Percentiles rank a stretch among this genome's conserved stretches.
Evolutionary conservation across 2,329 filamentous ascomycete genomes (phyloP).

Genomic region (Ophiocordyceps sinensis): DNA sequence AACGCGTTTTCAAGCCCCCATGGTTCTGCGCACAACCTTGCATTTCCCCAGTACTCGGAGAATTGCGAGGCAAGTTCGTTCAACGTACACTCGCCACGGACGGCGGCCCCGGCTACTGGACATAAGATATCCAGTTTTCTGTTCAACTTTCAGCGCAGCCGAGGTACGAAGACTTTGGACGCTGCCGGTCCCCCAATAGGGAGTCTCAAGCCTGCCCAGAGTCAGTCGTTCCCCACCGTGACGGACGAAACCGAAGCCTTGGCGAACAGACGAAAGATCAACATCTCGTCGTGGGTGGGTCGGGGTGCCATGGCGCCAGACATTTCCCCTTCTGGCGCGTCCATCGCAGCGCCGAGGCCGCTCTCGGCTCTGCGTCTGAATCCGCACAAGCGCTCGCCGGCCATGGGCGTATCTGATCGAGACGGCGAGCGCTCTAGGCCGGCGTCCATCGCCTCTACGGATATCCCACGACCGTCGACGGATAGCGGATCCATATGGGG

Average conservation of each 20-base stretch:
- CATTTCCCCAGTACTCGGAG: constrained; percentile 36
- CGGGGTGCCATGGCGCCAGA: constrained; percentile 36
- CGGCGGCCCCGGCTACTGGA: constrained; percentile 14
- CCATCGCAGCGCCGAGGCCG: constrained; percentile 16
- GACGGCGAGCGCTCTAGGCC: constrained; percentile 49
- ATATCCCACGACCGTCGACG: constrained; percentile 63
- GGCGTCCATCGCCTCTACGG: constrained; percentile 52
- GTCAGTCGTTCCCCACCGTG: constrained; percentile 59
- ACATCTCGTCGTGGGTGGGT: constrained; percentile 44
- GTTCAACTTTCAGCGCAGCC: constrained; percentile 46
- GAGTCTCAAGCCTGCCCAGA: constrained; percentile 55
- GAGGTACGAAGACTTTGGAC: constrained; percentile 41
- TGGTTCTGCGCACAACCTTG: constrained; percentile 43
- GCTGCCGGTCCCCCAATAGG: constrained; percentile 47
- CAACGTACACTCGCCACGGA: constrained; percentile 24
- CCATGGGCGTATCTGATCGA: constrained; percentile 34
- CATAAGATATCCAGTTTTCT: constrained; percentile 35
- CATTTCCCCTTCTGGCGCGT: constrained; percentile 10
- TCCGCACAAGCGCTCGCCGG: constrained; percentile 34
- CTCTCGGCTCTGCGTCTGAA: constrained; percentile 29
- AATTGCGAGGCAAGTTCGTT: constrained; percentile 29
- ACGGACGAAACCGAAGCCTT: constrained; percentile 39
- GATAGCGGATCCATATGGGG: constrained; percentile 67
- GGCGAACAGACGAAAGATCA: constrained; percentile 41
- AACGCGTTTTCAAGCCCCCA: constrained; percentile 48